Base-by-base conservation (phyloP, 2,329 filamentous ascomycete species). In the Diaporthe humulicola region DNA sequence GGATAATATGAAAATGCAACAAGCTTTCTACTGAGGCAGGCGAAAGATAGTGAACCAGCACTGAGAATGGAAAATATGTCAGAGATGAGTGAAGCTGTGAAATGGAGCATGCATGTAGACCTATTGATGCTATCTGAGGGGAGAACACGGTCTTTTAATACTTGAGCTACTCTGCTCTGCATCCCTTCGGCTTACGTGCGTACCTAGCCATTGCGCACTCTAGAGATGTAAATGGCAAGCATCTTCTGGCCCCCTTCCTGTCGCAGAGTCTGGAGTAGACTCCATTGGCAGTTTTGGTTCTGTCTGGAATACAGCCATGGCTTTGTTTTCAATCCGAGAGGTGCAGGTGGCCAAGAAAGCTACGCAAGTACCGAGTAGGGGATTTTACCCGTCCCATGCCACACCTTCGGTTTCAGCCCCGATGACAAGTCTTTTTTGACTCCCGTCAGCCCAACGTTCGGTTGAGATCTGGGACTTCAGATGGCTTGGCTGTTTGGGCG, bases 381-480 rank as follows among this genome's bases (percentile, higher is more conserved):
- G 7, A n/a, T n/a, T 33, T 48, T 33, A 45, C 42, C 40, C 40
- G 60, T 33, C 60, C 40, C 28, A 66, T 66, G 60, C 40, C 60
- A 66, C 60, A 66, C 28, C 17, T 48, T 48, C 14, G 12, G 60
- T 66, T 66, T 66, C 60, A 66, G 17, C 19, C 25, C 5, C 28
- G 60, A 66, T 45, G 60, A 66, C 60, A 66, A 66, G 60, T n/a
- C 60, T 48, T 66, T 64, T n/a, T 66, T 33, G 42, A 33, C 60
- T 45, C 17, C 60, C 42, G 40, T 48, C 60, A 48, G 19, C 60
- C 60, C 60, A 33, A n/a, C 40, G 19, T 66, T 19, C 28, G 10
- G 42, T n/a, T 25, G 25, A 48, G 60, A 66, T 66, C 19, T 66
- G 25, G 28, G 25, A 22, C 38, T 45, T 61, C 58, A 61, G 40